Evolutionary conservation across 148 eudicot species (phyloP), one percentile per base, ranked within the genome.

Genomic region (Silene conica): DNA sequence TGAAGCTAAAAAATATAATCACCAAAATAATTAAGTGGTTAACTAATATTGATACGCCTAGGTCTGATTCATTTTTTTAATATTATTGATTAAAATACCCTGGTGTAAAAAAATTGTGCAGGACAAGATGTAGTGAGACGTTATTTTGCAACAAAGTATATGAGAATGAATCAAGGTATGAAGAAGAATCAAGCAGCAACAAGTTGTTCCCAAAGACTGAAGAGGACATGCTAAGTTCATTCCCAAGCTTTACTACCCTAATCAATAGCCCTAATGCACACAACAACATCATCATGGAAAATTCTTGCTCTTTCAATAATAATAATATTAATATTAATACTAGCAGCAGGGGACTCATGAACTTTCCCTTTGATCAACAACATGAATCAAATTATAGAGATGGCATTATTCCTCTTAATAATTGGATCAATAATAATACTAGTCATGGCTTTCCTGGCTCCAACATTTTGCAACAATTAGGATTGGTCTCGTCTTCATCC

Each of bases 221-320:
- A 76, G 83, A 80, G 9, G 79, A 76, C 28, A 80, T 76, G 83
- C 69, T 76, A 21, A 73, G 77, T 60, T 76, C 83, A 66, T 80
- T 80, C 70, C 63, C 83, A 0, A 80, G 70, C 19, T 80, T 76
- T 20, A 72, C 70, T 38, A 23, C 70, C 23, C 73, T 78, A 59
- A 50, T 68, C 11, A 65, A 68, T 21, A 73, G 69, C 64, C 77
- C 69, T 31, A 60, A 48, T 48, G 2, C 50, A 67, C 60, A 26
- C 50, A 68, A 26, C n/a, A n/a, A n/a, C n/a, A n/a, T n/a, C 50
- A 68, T 16, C 12, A 46, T 68, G 63, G 73, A 78, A 6, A 78
- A 73, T 66, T 64, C 76, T 26, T 78, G 77, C 19, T 72, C 70
- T 5, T 66, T 78, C 61, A 78, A 73, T 60, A 69, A 69, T 3